Evolutionary conservation across 2,329 filamentous ascomycete species (phyloP).

Genomic region (Fusarium odoratissimum): DNA sequence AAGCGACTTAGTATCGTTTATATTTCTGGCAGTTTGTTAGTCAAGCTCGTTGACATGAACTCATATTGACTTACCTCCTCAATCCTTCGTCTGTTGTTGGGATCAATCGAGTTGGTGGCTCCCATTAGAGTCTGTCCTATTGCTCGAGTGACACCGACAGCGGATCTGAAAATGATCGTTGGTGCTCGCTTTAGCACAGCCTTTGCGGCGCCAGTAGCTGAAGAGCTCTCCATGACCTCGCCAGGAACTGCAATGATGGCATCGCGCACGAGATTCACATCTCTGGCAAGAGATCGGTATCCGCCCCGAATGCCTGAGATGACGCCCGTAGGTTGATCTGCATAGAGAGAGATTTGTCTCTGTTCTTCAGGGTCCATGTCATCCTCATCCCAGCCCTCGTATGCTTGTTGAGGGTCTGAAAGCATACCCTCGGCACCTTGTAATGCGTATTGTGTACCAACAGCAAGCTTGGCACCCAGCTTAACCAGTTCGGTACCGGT

Average conservation of each 20-base stretch:
- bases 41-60: background rate
- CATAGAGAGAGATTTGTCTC: conserved; percentile 89
- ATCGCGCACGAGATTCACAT: conserved; percentile 87
- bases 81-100: conserved; percentile 80
- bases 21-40: conserved; percentile 57
- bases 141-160: conserved; percentile 89
- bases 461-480: conserved; percentile 91
- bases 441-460: conserved; percentile 93
- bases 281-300: conserved; percentile 83
- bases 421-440: conserved; percentile 89
- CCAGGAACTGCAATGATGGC: conserved; percentile 95
- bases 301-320: conserved; percentile 87
- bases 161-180: conserved; percentile 91
- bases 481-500: conserved; percentile 96
- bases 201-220: conserved; percentile 81
- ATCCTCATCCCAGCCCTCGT: conserved; percentile 66
- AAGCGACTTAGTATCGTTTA: conserved; percentile 54
- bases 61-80: conserved; percentile 80
- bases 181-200: conserved; percentile 85
- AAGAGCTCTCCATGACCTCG: conserved; percentile 88
- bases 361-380: conserved; percentile 74
- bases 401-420: conserved; percentile 54
- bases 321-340: conserved; percentile 91
- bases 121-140: conserved; percentile 91
- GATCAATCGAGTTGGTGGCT: conserved; percentile 91